Base-by-base conservation (phyloP, 371 early-diverging fungal genomes). In the Massospora cicadina region DNA sequence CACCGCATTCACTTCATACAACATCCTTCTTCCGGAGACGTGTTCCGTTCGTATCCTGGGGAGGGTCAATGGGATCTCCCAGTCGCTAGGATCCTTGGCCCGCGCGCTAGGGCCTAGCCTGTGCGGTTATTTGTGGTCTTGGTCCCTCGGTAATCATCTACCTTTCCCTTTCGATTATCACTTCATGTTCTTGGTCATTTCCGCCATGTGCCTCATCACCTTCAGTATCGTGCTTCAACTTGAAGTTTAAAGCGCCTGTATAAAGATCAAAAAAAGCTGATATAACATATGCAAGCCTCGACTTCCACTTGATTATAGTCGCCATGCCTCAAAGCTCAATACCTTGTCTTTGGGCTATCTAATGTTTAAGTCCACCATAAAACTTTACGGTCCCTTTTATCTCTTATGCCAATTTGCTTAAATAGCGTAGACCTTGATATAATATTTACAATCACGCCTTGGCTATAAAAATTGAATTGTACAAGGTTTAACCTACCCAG, bases 91-190 rank as follows among this genome's bases (percentile, higher is more conserved):
- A 2, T 72, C 82, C 2, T 72, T 84, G 65, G 79, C 81, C 55
- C 72, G 88, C 23, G 81, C 79, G 13, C 69, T 86, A 30, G 87
- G 86, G 65, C 87, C 87, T 12, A 79, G 81, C 0, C 62, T 83
- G 10, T 83, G 84, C 24, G 85, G 85, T 26, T 75, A 78, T 3
- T 28, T 87, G 2, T 87, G 80, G 79, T 78, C 82, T 0, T 78
- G 78, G 70, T 85, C 85, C 1, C 67, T 84, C 1, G 70, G 69
- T 2, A 75, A 74, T 55, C 77, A 74, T n/a, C 71, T 74, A n/a
- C 31, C 33, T 3, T 86, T 74, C 61, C 86, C 86, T 0, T 79
- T 83, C 64, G 81, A 78, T 59, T 80, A 78, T 65, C 24, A 62
- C 62, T 33, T 62, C 25, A 62, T 43, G 17, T 71, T 85, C 24